Base-by-base conservation (phyloP, 2,329 filamentous ascomycete genomes). In the Catunica adiposa region DNA sequence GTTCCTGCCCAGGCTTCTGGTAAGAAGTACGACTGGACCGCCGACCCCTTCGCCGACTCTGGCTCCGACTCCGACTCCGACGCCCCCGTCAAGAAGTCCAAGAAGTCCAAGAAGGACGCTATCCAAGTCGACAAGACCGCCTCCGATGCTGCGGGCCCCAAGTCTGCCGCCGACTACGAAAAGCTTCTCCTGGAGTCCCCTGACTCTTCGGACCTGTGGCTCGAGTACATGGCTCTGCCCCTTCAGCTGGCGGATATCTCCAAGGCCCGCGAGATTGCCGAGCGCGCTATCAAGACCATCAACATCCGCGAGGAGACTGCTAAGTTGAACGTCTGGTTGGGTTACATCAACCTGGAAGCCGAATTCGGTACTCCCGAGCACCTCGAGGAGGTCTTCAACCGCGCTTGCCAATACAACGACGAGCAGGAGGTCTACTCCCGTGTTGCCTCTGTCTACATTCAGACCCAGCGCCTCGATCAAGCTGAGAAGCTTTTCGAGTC, bases 211-310 rank as follows among this genome's bases (percentile, higher is more conserved):
- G 75, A 84, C 59, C 77, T 97, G 26, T 98, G 92, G 92, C 86
- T 96, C 55, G 80, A 87, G 61, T 98, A 98, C 71, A 97, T 98
- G 88, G 89, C 89, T n/a, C 94, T 94, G 77, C 88, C 97, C 69
- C 83, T 96, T 68, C 84, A 94, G 65, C 79, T 94, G 54, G 87
- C 87, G 65, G 92, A 98, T 69, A 75, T 94, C 20, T 80, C 83
- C 59, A 92, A 89, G 69, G 89, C 92, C 11, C 82, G 90, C 51
- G 85, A 90, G 61, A 84, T 96, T 58, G 89, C 88, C 1, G 86
- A 96, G 69, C 84, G 92, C 59, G 92, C 92, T 17, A 78, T 97
- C 60, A 83, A 84, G 65, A 94, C 85, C 15, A 97, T 98, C 71
- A 86, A 87, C 68, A 87, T 94, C 59, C 81, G 86, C 25, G 89